Evolutionary conservation across 169 alveolate genomes (phyloP).

Genomic region (Plasmodium yoelii): DNA sequence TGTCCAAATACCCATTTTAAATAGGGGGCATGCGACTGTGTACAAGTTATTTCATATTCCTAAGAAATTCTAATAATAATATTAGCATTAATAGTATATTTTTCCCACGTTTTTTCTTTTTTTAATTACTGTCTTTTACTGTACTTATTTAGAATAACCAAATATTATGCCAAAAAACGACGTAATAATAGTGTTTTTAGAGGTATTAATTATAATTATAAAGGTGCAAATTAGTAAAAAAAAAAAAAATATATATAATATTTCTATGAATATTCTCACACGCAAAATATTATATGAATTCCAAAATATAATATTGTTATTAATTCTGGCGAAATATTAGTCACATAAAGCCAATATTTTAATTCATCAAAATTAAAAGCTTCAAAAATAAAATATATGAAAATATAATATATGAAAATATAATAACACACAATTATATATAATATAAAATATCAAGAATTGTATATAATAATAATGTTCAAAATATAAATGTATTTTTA

Average conservation of each 20-base stretch:
- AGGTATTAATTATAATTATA: not conserved
- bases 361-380: not conserved
- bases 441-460: not conserved
- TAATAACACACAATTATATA: not conserved
- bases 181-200: no score
- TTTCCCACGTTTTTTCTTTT: no score
- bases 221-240: not conserved
- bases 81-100: no score
- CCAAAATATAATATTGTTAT: not conserved
- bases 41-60: no score
- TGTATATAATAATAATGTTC: no score
- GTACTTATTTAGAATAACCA: not conserved
- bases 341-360: constrained; percentile 3
- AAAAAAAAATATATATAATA: not conserved
- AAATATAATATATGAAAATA: no score
- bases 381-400: not conserved
- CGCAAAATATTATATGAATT: not conserved
- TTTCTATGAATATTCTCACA: not conserved
- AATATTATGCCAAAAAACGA: not conserved
- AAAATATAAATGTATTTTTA: not conserved
- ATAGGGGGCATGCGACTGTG: no score
- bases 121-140: no score
- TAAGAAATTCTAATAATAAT: no score
- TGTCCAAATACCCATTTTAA: no score
- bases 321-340: not conserved